Conservation (phyloP, 2,329 filamentous ascomycete genomes). For the Aureobasidium zeae region DNA sequence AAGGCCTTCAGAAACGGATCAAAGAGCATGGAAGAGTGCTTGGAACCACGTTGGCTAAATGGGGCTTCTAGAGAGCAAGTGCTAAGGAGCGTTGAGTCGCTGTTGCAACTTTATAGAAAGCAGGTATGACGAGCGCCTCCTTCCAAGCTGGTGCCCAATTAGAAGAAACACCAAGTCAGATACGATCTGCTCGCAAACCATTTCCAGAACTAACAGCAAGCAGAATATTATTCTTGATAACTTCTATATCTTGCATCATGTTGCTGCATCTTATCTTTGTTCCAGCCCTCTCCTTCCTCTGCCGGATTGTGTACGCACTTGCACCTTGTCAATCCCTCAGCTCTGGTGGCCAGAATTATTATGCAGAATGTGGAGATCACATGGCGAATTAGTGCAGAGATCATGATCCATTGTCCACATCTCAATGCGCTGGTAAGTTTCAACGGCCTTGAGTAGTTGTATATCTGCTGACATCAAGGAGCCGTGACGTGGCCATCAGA, state of each 20-base stretch:
- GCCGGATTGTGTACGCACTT: not conserved
- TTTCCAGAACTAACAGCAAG: not conserved
- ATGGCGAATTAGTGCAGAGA: conserved; percentile 14
- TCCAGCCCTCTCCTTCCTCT: not conserved
- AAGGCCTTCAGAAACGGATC: not conserved
- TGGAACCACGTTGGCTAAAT: not conserved
- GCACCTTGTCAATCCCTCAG: conserved; percentile 7
- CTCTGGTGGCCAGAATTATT: conserved; percentile 2
- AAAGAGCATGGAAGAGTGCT: not conserved
- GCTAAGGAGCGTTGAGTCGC: too few relatives aligned
- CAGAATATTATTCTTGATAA: not conserved
- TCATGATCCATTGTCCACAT: conserved; percentile 9
- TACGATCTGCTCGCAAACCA: not conserved
- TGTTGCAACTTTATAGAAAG: too few relatives aligned
- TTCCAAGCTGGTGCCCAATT: too few relatives aligned
- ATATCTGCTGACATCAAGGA: not conserved
- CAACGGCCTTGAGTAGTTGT: too few relatives aligned
- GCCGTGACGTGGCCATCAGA: conserved; percentile 4
- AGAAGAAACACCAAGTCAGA: not conserved
- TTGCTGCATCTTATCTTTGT: conserved; percentile 4
- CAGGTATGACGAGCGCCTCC: too few relatives aligned
- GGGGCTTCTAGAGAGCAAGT: not conserved
- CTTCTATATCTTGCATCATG: too few relatives aligned
- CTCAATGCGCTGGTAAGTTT: conserved; percentile 13
- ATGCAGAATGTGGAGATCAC: conserved; percentile 1